Conservation (phyloP, 306 rosid genomes). For the Rubus parviflorus region DNA sequence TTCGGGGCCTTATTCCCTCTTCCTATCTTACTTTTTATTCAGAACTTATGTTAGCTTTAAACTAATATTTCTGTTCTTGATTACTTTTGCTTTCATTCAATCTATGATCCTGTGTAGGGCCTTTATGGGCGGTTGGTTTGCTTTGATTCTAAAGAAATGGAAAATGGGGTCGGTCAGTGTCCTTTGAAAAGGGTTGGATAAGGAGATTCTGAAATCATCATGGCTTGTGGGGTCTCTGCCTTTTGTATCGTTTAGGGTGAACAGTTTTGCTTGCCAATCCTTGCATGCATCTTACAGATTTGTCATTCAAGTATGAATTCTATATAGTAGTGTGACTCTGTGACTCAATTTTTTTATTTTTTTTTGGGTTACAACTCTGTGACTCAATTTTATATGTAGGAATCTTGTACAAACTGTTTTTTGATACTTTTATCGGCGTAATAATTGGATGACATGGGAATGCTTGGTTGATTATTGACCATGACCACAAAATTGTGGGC, state of each 20-base stretch:
- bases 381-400: neutral
- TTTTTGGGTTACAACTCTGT: too few species aligned
- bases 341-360: too few species aligned
- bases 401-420: neutral
- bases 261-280: neutral
- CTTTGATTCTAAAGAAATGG: neutral
- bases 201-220: constrained; percentile 34
- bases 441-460: neutral
- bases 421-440: neutral
- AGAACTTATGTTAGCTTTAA: constrained; percentile 2
- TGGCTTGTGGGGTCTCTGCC: constrained; percentile 30
- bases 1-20: constrained; percentile 41
- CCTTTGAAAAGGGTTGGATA: constrained; percentile 23
- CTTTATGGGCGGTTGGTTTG: constrained; percentile 11
- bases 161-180: neutral
- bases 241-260: neutral
- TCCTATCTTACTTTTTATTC: constrained; percentile 25
- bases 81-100: neutral
- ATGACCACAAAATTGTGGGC: constrained; percentile 36
- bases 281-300: neutral
- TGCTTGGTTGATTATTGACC: constrained; percentile 12
- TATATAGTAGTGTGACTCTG: neutral
- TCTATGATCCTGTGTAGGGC: constrained; percentile 20
- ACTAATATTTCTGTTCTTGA: neutral
- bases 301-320: neutral